phyloP scores from a whole-genome alignment of 257 asterid species.

The Craterostigma plantagineum region DNA sequence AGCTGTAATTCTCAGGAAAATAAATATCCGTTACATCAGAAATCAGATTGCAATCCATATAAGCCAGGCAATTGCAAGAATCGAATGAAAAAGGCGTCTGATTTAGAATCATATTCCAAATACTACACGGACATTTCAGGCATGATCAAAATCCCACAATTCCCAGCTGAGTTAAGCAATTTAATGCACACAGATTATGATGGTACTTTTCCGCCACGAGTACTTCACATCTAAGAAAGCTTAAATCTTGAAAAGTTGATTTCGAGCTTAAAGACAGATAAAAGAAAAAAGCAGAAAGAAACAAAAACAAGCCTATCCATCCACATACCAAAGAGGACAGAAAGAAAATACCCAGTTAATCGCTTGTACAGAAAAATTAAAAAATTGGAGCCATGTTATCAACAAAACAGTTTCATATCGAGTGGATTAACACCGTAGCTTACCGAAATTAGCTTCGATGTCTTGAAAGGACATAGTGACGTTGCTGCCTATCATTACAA shows the following conservation, averaged over 20 bases:
- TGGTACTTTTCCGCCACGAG: too few relatives aligned
- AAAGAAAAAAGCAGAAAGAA: too few relatives aligned
- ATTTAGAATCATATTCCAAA: not conserved
- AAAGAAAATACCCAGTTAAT: not conserved
- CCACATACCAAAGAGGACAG: too few relatives aligned
- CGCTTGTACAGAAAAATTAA: constrained; percentile 5
- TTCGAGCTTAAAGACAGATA: too few relatives aligned
- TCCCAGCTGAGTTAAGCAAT: too few relatives aligned
- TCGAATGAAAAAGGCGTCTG: too few relatives aligned
- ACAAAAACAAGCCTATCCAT: too few relatives aligned
- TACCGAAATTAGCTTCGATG: constrained; percentile 75
- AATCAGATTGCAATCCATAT: not conserved
- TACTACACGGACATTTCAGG: not conserved
- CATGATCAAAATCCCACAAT: constrained; percentile 5
- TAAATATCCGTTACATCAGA: constrained; percentile 1
- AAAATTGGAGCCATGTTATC: not conserved
- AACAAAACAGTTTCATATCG: not conserved
- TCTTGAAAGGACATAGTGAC: constrained; percentile 40
- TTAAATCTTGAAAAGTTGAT: not conserved
- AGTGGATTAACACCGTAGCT: constrained; percentile 11
- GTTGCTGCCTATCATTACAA: constrained; percentile 44
- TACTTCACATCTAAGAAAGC: constrained; percentile 1
- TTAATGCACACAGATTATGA: too few relatives aligned
- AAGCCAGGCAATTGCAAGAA: too few relatives aligned
- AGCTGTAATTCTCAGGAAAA: constrained; percentile 22